Base-by-base conservation (phyloP, 352 stramenopile species). In the Phytophthora constricta region DNA sequence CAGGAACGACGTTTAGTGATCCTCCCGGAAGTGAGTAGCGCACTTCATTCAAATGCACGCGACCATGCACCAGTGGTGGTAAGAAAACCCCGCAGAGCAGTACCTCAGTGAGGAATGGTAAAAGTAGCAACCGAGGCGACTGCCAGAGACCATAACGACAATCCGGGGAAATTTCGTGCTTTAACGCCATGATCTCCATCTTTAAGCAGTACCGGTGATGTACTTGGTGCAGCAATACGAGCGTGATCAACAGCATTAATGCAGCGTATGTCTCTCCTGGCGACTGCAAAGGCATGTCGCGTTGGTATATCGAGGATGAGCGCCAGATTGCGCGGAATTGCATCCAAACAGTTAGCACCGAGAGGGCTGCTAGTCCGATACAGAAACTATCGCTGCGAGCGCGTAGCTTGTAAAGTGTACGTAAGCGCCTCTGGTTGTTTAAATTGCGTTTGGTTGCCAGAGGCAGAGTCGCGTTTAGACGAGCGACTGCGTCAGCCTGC, bases 281-380 rank as follows among this genome's bases (percentile, higher is more conserved):
- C n/a, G 63, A 69, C 58, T 83, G 62, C 2, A 79, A 56, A 52
- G 57, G 58, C 22, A 49, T 50, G 22, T 63, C 61, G 3, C 54
- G 43, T 41, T 67, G 45, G 20, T 71, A 53, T 16, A 65, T 42
- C 19, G 61, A 34, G 49, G 76, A 67, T 33, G 72, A 80, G 4
- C 68, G 60, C 82, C 82, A 91, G 45, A 91, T 87, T 5, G 73
- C 79, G 17, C 80, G 80, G 16, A 89, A 77, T 50, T 91, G 82
- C 20, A 88, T 57, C 26, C 86, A 73, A 4, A 85, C 82, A 5
- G 66, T 61, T 14, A 71, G 13, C 1, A 86, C 71, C 0, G 80
- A 89, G 2, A 87, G 47, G 13, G 42, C 49, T 11, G 76, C 70
- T 23, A 87, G 58, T 7, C 42, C 31, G 37, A 74, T 75, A 25